phyloP scores from a whole-genome alignment of 2,329 filamentous ascomycete species.

The Penicillium psychrosexuale region DNA sequence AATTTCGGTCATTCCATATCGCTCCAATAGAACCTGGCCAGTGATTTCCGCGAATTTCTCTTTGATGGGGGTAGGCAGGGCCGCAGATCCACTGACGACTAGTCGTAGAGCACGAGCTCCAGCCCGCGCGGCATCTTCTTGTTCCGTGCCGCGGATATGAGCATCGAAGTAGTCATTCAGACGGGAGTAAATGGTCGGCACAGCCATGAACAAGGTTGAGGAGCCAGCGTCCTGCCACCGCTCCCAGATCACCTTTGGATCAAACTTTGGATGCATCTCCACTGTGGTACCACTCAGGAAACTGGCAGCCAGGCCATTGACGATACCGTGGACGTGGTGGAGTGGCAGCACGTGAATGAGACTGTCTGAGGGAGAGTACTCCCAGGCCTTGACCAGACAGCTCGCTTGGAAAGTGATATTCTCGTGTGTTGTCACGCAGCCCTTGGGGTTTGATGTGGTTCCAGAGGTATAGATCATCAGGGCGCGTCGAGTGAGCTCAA shows the following conservation, averaged over 20 bases:
- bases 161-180: conserved; percentile 47
- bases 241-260: conserved; percentile 46
- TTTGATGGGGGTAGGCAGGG: conserved; percentile 43
- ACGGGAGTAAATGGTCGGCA: conserved; percentile 52
- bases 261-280: conserved; percentile 49
- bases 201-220: conserved; percentile 51
- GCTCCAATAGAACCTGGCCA: conserved; percentile 45
- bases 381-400: conserved; percentile 32
- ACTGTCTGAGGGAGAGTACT: conserved; percentile 38
- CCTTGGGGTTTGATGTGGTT: conserved; percentile 43
- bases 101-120: conserved; percentile 38
- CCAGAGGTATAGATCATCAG: conserved; percentile 46
- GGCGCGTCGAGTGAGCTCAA: conserved; percentile 32
- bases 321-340: conserved; percentile 52
- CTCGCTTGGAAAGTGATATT: conserved; percentile 37
- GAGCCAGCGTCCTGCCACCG: conserved; percentile 42
- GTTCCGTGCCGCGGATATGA: conserved; percentile 36
- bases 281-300: conserved; percentile 47
- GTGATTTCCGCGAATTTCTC: conserved; percentile 42
- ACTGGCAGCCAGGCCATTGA: conserved; percentile 50
- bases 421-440: conserved; percentile 45
- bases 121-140: conserved; percentile 31
- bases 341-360: conserved; percentile 52
- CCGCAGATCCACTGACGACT: conserved; percentile 44
- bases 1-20: conserved; percentile 53